phyloP scores from a whole-genome alignment of 2,329 filamentous ascomycete genomes.

The Hortaea sp. region DNA sequence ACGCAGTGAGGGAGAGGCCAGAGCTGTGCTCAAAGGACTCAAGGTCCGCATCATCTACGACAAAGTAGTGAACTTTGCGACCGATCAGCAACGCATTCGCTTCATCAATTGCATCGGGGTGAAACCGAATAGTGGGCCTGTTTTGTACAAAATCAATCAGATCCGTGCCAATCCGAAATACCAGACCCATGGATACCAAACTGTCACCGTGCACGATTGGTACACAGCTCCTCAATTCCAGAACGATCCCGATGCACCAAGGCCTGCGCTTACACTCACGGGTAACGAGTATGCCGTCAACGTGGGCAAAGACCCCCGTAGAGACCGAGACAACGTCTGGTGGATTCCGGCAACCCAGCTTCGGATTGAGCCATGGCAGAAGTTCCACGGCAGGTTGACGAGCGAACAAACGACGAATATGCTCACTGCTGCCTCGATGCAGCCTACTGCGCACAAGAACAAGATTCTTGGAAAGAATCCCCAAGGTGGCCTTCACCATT shows the following conservation, averaged over 20 bases:
- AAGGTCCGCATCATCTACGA: slow-evolving; percentile 9
- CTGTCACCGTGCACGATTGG: too few species aligned
- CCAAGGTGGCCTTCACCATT: too few species aligned
- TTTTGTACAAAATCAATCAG: too few species aligned
- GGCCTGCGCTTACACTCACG: too few species aligned
- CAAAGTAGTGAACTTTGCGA: not conserved
- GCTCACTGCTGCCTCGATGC: not conserved
- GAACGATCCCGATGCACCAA: not conserved
- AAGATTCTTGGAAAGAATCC: too few species aligned
- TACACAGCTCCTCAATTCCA: too few species aligned
- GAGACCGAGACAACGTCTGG: not conserved
- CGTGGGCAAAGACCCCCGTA: not conserved
- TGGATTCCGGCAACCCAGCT: not conserved
- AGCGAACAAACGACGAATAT: not conserved
- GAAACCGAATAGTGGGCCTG: too few species aligned
- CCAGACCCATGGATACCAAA: not conserved
- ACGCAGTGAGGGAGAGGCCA: too few species aligned
- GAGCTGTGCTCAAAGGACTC: slow-evolving; percentile 3
- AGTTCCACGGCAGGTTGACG: not conserved
- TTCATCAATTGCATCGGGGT: not conserved
- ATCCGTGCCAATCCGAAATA: too few species aligned
- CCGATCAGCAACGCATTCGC: not conserved
- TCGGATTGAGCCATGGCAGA: not conserved
- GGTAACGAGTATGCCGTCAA: not conserved
- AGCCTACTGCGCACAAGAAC: not conserved